phyloP scores from a whole-genome alignment of 768 basidiomycete species.

The Collybia sp. region DNA sequence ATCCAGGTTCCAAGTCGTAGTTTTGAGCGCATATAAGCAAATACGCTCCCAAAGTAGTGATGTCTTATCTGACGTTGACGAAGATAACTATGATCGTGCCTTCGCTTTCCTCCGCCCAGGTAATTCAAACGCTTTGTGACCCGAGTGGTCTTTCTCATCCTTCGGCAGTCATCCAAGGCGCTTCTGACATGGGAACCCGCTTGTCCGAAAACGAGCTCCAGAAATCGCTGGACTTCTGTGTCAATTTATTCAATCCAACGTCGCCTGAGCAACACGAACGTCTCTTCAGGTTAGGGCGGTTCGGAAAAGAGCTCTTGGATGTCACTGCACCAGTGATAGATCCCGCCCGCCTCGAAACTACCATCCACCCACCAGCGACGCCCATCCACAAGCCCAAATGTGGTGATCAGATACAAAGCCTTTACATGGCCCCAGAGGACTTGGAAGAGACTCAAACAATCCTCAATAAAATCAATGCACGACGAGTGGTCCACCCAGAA shows the following conservation, averaged over 20 bases:
- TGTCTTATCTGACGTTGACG: conserved; percentile 58
- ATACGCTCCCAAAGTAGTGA: conserved; percentile 54
- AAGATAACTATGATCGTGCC: conserved; percentile 67
- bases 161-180: conserved; percentile 69
- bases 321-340: conserved; percentile 44
- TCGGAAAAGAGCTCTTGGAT: conserved; percentile 43
- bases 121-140: conserved; percentile 16
- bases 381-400: conserved; percentile 8
- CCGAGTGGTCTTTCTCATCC: neutral
- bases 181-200: conserved; percentile 67
- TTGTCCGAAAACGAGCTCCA: conserved; percentile 73
- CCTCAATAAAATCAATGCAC: conserved; percentile 64
- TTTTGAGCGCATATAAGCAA: conserved; percentile 71
- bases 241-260: conserved; percentile 67
- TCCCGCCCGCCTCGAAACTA: conserved; percentile 33
- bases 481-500: conserved; percentile 65
- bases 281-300: conserved; percentile 20
- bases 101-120: conserved; percentile 61
- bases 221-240: conserved; percentile 73
- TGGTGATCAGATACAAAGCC: conserved; percentile 13
- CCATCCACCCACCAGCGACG: conserved; percentile 11
- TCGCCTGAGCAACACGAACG: conserved; percentile 54
- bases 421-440: conserved; percentile 16
- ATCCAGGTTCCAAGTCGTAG: conserved; percentile 59
- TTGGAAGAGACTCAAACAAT: conserved; percentile 44